Evolutionary conservation across 2,329 filamentous ascomycete species (phyloP).

Genomic region (Aspergillus sclerotialis): DNA sequence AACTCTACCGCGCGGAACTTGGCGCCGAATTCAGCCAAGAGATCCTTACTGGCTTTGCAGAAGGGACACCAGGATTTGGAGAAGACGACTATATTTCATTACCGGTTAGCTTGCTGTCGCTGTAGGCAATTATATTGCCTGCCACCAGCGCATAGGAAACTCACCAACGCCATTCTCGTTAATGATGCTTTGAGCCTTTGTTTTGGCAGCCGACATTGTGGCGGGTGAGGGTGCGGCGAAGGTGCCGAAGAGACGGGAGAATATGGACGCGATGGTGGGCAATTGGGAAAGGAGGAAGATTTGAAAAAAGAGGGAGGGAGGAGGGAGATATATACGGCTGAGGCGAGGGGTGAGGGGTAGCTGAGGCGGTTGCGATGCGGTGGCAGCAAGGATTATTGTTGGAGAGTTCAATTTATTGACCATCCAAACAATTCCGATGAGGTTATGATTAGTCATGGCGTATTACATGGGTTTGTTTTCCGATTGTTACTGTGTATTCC

Average conservation of each 20-base stretch:
- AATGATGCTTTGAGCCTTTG: slow-evolving; percentile 79
- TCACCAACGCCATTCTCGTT: slow-evolving; percentile 78
- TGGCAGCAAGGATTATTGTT: neutral
- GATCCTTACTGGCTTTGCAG: slow-evolving; percentile 71
- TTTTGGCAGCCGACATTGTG: slow-evolving; percentile 74
- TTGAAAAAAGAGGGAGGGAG: neutral
- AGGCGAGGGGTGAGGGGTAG: slow-evolving; percentile 5
- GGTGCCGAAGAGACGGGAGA: slow-evolving; percentile 63
- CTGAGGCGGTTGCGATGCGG: slow-evolving; percentile 2
- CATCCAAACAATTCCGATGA: too few species aligned
- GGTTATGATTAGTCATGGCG: too few species aligned
- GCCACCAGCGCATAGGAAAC: too few species aligned
- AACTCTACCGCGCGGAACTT: slow-evolving; percentile 74
- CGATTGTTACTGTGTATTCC: too few species aligned
- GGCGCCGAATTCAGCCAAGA: slow-evolving; percentile 62
- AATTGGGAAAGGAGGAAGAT: neutral
- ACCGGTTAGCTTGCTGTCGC: neutral
- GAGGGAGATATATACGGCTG: too few species aligned
- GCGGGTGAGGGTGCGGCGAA: slow-evolving; percentile 50
- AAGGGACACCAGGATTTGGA: slow-evolving; percentile 96
- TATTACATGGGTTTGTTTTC: too few species aligned
- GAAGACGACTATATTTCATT: slow-evolving; percentile 63
- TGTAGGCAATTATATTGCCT: neutral
- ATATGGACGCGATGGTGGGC: slow-evolving; percentile 59
- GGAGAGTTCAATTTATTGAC: too few species aligned